These are phyloP conservation scores for Chrysosporium queenslandicum DNA, from an alignment of 2,329 filamentous ascomycete species.

Conservation along the genomic window DNA sequence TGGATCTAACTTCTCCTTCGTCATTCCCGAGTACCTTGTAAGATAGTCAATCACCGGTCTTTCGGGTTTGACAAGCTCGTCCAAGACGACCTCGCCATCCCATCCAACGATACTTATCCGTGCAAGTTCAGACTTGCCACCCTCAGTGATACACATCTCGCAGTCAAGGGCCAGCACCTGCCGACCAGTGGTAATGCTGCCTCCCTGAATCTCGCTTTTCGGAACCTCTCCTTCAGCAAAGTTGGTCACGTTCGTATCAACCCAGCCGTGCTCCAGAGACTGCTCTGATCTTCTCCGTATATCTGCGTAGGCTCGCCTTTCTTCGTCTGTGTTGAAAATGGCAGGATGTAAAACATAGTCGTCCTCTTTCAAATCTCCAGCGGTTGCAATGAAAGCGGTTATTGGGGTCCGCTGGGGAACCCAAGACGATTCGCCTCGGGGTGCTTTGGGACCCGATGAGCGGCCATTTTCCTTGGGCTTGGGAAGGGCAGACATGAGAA, in stretches of 20 bases:
- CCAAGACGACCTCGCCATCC: constrained; percentile 71
- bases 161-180: constrained; percentile 78
- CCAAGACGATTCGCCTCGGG: constrained; percentile 56
- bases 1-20: constrained; percentile 66
- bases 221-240: constrained; percentile 59
- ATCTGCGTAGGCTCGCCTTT: constrained; percentile 45
- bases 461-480: constrained; percentile 59
- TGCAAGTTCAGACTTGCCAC: constrained; percentile 70
- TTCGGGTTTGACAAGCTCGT: constrained; percentile 84
- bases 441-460: constrained; percentile 47
- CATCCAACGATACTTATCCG: constrained; percentile 79
- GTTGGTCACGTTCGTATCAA: constrained; percentile 60
- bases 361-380: constrained; percentile 67
- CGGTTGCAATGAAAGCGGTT: constrained; percentile 62
- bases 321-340: constrained; percentile 50
- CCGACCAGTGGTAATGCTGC: constrained; percentile 73
- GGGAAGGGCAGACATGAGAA: constrained; percentile 64
- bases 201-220: constrained; percentile 62
- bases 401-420: constrained; percentile 70
- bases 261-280: constrained; percentile 59
- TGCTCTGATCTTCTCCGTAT: constrained; percentile 44
- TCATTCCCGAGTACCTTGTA: constrained; percentile 87
- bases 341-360: constrained; percentile 79
- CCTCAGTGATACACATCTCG: constrained; percentile 90
- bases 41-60: constrained; percentile 88